Percentiles rank a stretch among this genome's conserved stretches.
phyloP scores from a whole-genome alignment of 2,329 filamentous ascomycete species.

The Penicillium capsulatum region DNA sequence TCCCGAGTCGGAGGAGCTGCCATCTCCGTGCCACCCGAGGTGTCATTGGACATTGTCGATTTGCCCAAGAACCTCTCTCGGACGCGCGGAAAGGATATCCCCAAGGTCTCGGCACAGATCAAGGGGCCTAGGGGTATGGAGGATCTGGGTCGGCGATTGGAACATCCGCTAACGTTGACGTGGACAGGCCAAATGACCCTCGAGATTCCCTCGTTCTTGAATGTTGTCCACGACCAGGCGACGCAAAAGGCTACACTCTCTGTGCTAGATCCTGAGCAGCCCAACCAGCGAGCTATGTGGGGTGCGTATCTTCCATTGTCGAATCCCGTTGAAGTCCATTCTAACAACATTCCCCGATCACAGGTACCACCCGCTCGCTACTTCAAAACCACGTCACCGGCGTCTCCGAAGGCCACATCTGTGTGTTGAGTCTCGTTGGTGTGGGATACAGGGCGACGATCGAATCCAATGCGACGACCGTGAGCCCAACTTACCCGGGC shows the following conservation, averaged over 20 bases:
- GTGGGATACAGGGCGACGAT: constrained; percentile 91
- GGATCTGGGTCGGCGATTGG: not conserved
- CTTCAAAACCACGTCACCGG: constrained; percentile 87
- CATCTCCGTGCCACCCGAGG: constrained; percentile 76
- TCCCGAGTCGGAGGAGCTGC: constrained; percentile 85
- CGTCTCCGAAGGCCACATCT: constrained; percentile 93
- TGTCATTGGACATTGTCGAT: constrained; percentile 66
- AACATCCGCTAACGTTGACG: constrained; percentile 9
- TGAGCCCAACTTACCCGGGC: constrained; percentile 63
- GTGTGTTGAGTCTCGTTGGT: constrained; percentile 86
- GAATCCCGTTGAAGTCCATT: no score
- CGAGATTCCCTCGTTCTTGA: constrained; percentile 73
- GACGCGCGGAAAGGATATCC: constrained; percentile 58
- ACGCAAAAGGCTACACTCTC: constrained; percentile 62
- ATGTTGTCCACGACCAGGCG: constrained; percentile 62
- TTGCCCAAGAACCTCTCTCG: constrained; percentile 58
- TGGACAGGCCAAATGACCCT: constrained; percentile 66
- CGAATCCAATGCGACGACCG: constrained; percentile 68
- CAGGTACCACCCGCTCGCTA: constrained; percentile 85
- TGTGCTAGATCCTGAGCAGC: constrained; percentile 63
- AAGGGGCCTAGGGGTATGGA: constrained; percentile 71
- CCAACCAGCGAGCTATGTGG: constrained; percentile 92
- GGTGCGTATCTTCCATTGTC: constrained; percentile 59
- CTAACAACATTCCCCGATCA: constrained; percentile 3
- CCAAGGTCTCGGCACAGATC: constrained; percentile 64